Base-by-base conservation (phyloP, 192 early-diverging fungal genomes). In the Blastocladiella britannica region DNA sequence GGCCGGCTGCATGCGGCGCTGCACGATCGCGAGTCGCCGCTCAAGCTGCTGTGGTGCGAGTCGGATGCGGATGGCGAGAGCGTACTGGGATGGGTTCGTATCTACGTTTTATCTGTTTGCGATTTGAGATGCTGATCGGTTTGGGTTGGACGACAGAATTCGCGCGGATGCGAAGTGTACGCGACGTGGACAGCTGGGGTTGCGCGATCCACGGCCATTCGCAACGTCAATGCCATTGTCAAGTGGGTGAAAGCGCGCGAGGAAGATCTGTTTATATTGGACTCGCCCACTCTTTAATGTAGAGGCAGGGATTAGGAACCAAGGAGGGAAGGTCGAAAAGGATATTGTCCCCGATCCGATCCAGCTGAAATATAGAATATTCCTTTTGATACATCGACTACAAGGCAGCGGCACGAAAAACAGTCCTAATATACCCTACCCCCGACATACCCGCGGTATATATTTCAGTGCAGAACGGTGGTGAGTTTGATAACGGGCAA, bases 211-310 rank as follows among this genome's bases (percentile, higher is more conserved):
- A 66, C 67, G 20, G 72, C 86, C 56, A 83, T 83, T 22, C 63
- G 73, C 1, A 68, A 74, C 55, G 76, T 79, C 7, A 86, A 86
- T 62, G 62, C 68, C 29, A 68, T 86, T 26, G 62, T 86, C n/a
- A 73, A 79, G 47, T 88, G 86, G 86, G 79, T 86, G 54, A 80
- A 77, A 54, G 81, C 76, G 57, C 72, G 85, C 26, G 84, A 85
- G 59, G 83, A 85, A 25, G 79, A 72, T 53, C 59, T 88, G 31
- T 80, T 88, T 62, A 81, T 85, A 24, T 59, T 86, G 25, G 81
- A 83, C 52, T 74, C 84, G 5, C 84, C 82, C 5, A 80, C 80
- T n/a, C n/a, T n/a, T n/a, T n/a, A n/a, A n/a, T n/a, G n/a, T n/a
- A n/a, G n/a, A n/a, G n/a, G n/a, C n/a, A n/a, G n/a, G n/a, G n/a